Conservation (phyloP, 2,329 filamentous ascomycete species). For the Chaetomium sp. region DNA sequence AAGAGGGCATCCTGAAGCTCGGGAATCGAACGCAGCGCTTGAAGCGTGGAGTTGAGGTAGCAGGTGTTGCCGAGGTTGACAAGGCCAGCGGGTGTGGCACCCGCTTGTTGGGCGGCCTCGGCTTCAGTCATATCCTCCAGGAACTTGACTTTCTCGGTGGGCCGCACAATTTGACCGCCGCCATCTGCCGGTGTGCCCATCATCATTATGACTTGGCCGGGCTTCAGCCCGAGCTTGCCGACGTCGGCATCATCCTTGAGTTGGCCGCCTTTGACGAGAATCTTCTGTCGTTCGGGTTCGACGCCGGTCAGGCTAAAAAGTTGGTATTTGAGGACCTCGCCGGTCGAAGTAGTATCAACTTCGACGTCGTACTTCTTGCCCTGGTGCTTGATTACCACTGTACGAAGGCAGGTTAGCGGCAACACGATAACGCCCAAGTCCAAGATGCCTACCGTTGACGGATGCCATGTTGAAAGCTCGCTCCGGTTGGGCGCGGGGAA, state of each 20-base stretch:
- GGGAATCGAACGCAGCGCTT: conserved; percentile 79
- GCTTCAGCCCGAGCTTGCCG: conserved; percentile 75
- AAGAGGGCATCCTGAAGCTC: conserved; percentile 77
- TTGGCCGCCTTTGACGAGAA: conserved; percentile 87
- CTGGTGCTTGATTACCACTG: conserved; percentile 89
- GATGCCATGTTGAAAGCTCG: conserved; percentile 16
- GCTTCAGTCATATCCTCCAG: conserved; percentile 97
- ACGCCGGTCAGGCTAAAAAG: conserved; percentile 93
- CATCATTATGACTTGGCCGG: conserved; percentile 88
- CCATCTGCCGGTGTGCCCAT: conserved; percentile 79
- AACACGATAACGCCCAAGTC: background rate
- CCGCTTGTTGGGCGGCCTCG: conserved; percentile 74
- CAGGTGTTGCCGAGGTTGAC: conserved; percentile 96
- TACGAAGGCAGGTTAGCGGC: conserved; percentile 20
- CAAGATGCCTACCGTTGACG: conserved; percentile 16
- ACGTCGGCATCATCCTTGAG: conserved; percentile 93
- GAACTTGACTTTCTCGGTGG: conserved; percentile 79
- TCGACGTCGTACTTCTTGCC: conserved; percentile 95
- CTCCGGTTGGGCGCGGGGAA: background rate
- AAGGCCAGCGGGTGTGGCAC: conserved; percentile 80
- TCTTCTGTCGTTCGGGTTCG: conserved; percentile 93
- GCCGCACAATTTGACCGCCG: conserved; percentile 56
- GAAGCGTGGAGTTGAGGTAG: conserved; percentile 96
- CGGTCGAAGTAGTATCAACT: conserved; percentile 73
- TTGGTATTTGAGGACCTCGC: conserved; percentile 93